phyloP scores from a whole-genome alignment of 2,329 filamentous ascomycete genomes.

The Huntiella abstrusa region DNA sequence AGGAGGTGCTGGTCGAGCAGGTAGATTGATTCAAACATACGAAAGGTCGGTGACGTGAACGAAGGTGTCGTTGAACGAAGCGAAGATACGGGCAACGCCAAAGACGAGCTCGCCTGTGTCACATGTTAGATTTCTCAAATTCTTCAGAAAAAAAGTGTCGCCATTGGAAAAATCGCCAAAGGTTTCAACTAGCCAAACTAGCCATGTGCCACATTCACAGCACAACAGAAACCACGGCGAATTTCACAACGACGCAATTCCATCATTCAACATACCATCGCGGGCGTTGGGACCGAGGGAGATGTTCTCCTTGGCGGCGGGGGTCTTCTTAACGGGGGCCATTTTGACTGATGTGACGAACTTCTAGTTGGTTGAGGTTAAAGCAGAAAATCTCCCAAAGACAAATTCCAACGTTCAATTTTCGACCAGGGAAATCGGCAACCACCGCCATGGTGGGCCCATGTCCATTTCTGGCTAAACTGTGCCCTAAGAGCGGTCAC shows the following conservation, averaged over 20 bases:
- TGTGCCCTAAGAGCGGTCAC: slow-evolving; percentile 18
- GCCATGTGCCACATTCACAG: too few relatives aligned
- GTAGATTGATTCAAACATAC: slow-evolving; percentile 30
- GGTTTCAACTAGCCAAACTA: too few relatives aligned
- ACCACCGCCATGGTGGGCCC: slow-evolving; percentile 4
- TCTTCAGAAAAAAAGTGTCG: neutral
- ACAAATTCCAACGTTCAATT: slow-evolving; percentile 2
- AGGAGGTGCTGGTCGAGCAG: neutral
- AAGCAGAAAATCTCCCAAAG: slow-evolving; percentile 10
- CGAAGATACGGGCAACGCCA: slow-evolving; percentile 94
- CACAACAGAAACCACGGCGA: neutral
- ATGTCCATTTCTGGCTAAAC: neutral
- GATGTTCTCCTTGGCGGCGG: slow-evolving; percentile 90
- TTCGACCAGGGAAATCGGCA: slow-evolving; percentile 9
- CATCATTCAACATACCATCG: slow-evolving; percentile 49
- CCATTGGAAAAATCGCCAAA: neutral
- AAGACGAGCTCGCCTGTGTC: slow-evolving; percentile 79
- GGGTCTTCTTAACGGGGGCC: slow-evolving; percentile 81
- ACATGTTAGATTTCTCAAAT: neutral
- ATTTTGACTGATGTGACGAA: slow-evolving; percentile 39
- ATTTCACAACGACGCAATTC: neutral
- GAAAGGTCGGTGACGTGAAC: slow-evolving; percentile 99
- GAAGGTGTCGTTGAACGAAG: slow-evolving; percentile 84
- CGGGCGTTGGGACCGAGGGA: slow-evolving; percentile 90
- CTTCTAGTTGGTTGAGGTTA: slow-evolving; percentile 12